These are phyloP conservation scores for Withania somnifera DNA, from an alignment of 305 asterid species.

Conservation along the genomic window DNA sequence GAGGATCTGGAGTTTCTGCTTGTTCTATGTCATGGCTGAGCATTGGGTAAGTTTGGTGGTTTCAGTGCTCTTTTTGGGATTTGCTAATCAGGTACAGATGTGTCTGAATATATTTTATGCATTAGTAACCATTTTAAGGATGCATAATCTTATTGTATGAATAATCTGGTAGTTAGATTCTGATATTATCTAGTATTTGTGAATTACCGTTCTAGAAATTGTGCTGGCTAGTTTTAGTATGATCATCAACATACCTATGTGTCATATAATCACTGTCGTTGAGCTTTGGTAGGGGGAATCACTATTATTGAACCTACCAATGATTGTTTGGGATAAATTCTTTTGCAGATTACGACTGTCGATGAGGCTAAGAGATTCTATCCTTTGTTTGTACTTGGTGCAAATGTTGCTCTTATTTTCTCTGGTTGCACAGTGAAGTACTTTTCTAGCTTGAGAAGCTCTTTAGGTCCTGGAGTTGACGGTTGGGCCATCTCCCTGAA, in stretches of 20 bases:
- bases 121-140: not conserved
- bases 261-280: not conserved
- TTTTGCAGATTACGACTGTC: constrained; percentile 74
- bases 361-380: constrained; percentile 96
- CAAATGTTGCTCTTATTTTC: constrained; percentile 92
- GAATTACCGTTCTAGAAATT: not conserved
- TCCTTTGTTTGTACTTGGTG: constrained; percentile 96
- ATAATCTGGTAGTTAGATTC: not conserved
- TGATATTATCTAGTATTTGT: not conserved
- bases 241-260: not conserved
- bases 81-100: constrained; percentile 81
- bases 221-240: not conserved
- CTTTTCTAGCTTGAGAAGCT: constrained; percentile 74
- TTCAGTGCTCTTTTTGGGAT: constrained; percentile 96
- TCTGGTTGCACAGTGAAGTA: constrained; percentile 96
- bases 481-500: constrained; percentile 95
- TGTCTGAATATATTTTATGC: not conserved
- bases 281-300: not conserved
- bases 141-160: not conserved
- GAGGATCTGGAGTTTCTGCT: constrained; percentile 98
- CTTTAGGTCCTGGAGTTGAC: constrained; percentile 87
- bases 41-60: constrained; percentile 98
- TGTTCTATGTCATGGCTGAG: constrained; percentile 98
- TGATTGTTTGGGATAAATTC: not conserved
- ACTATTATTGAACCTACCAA: not conserved